Conservation (phyloP, 371 early-diverging fungal species). For the Syncephalastrum contaminatum region DNA sequence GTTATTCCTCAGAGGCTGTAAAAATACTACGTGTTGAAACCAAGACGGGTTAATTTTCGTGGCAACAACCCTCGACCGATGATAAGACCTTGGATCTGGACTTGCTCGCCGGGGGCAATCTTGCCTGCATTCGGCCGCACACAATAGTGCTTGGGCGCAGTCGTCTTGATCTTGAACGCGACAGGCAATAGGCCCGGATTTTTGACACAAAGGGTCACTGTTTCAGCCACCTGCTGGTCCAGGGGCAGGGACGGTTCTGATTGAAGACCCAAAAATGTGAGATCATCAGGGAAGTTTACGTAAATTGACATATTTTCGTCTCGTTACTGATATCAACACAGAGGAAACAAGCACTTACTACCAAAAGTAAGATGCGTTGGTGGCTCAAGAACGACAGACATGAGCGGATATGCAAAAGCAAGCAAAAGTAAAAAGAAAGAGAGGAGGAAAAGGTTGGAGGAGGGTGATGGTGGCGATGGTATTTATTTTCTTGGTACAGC, state of each 20-base stretch:
- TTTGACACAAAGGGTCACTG: too few relatives aligned
- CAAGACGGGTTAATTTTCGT: conserved; percentile 9
- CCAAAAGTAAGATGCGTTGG: conserved; percentile 7
- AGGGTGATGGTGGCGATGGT: background rate
- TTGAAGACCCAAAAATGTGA: too few relatives aligned
- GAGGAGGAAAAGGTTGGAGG: background rate
- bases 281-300: too few relatives aligned
- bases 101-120: conserved; percentile 69
- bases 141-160: conserved; percentile 96
- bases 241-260: too few relatives aligned
- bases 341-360: background rate
- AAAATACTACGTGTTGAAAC: conserved; percentile 56
- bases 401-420: conserved; percentile 11
- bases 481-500: conserved; percentile 3
- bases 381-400: conserved; percentile 4
- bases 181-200: conserved; percentile 34
- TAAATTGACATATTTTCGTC: too few relatives aligned
- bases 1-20: conserved; percentile 71
- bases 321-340: too few relatives aligned
- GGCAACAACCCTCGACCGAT: too few relatives aligned
- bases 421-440: background rate
- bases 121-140: conserved; percentile 94
- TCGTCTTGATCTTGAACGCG: conserved; percentile 97
- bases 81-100: conserved; percentile 72
- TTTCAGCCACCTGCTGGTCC: too few relatives aligned